A percentile compares a stretch with the other conserved stretches of the same genome.
These are phyloP conservation scores for Lasiodiplodia gonubiensis DNA, from an alignment of 2,329 filamentous ascomycete species.

Conservation along the genomic window DNA sequence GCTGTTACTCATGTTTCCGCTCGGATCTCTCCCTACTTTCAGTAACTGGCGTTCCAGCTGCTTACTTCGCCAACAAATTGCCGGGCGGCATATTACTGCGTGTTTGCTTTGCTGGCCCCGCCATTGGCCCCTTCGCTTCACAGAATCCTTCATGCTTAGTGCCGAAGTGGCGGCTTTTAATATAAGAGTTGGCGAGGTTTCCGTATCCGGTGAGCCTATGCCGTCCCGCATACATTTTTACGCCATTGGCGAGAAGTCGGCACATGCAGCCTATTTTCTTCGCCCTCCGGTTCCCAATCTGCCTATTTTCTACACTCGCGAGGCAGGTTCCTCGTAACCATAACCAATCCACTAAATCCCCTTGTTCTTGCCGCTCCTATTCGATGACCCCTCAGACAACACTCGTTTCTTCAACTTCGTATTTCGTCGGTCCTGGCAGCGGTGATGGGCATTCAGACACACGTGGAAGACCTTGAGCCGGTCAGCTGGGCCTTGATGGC, in stretches of 20 bases:
- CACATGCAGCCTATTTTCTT: not conserved
- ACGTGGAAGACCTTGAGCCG: conserved; percentile 14
- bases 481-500: conserved; percentile 16
- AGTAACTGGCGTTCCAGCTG: not conserved
- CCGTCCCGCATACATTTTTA: not conserved
- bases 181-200: conserved; percentile 7
- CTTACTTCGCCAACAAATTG: not conserved
- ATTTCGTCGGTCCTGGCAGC: not conserved
- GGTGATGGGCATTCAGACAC: conserved; percentile 14
- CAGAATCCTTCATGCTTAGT: not conserved
- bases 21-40: not conserved
- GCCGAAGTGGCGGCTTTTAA: conserved; percentile 9
- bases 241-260: not conserved
- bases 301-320: not conserved
- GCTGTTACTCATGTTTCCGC: not conserved
- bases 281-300: not conserved
- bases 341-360: not conserved
- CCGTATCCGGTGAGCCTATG: not conserved
- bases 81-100: not conserved
- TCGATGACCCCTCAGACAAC: not conserved
- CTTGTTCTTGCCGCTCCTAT: not conserved
- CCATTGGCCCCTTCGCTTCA: not conserved
- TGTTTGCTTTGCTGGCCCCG: not conserved
- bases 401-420: not conserved
- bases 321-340: not conserved